These are phyloP conservation scores for Colletotrichum musae DNA, from an alignment of 2,329 filamentous ascomycete genomes.

Conservation along the genomic window DNA sequence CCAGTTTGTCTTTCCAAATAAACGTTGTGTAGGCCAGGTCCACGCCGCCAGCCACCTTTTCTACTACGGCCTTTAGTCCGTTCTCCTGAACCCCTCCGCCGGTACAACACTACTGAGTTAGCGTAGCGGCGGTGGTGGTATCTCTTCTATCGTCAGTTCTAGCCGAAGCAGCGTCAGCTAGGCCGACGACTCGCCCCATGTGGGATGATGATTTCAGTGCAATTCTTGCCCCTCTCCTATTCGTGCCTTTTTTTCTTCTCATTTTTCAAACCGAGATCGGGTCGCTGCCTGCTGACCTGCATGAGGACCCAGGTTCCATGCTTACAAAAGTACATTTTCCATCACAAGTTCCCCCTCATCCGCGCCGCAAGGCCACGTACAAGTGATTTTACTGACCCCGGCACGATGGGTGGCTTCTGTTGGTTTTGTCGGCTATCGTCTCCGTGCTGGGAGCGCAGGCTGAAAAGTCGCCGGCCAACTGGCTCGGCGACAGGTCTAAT, in stretches of 20 bases:
- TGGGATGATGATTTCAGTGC: no score
- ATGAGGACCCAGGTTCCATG: background rate
- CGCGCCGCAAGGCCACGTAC: conserved; percentile 13
- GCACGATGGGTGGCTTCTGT: background rate
- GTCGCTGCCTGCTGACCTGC: background rate
- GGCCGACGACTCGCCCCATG: no score
- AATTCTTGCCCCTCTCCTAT: no score
- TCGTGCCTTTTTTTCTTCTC: background rate
- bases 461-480: background rate
- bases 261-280: background rate
- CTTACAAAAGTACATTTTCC: conserved; percentile 19
- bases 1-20: conserved; percentile 5
- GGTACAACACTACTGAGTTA: background rate
- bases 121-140: background rate
- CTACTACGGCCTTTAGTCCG: background rate
- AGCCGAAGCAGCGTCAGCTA: background rate
- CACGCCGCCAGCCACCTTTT: background rate
- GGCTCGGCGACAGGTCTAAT: conserved; percentile 19
- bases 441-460: conserved; percentile 3
- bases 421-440: background rate
- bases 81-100: background rate
- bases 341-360: background rate
- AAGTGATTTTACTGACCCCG: conserved; percentile 4
- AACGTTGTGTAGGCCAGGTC: background rate
- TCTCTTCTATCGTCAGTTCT: background rate